A percentile compares a stretch with the other conserved stretches of the same genome.
Evolutionary conservation across 225 moss, liverwort and hornwort species (phyloP).

Genomic region (Antitrichia curtipendula): DNA sequence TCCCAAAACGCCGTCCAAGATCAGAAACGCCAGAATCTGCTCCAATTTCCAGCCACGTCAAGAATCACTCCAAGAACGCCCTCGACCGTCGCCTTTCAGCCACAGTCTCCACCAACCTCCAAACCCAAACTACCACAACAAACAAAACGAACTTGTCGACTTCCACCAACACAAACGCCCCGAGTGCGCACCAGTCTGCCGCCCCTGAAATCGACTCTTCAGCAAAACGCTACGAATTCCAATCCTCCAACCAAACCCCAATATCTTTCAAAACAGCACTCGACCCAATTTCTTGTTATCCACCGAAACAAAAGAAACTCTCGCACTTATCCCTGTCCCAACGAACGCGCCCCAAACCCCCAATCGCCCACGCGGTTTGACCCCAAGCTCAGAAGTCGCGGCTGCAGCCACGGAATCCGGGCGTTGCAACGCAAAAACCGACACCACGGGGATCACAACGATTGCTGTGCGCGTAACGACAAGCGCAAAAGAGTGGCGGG

Average conservation of each 20-base stretch:
- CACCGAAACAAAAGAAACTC: not conserved
- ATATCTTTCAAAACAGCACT: not conserved
- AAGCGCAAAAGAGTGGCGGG: not conserved
- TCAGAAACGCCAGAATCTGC: not conserved
- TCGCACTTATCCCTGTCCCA: not conserved
- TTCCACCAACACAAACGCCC: not conserved
- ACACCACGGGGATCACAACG: not conserved
- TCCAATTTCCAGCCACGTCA: not conserved
- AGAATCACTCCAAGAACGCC: not conserved
- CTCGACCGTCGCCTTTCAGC: not conserved
- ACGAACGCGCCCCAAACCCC: not conserved
- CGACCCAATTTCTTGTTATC: not conserved
- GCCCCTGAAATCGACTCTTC: not conserved
- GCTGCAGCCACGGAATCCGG: not conserved
- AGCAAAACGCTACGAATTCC: not conserved
- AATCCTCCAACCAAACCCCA: not conserved
- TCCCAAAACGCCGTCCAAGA: not conserved
- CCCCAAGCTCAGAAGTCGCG: not conserved
- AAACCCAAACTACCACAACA: not conserved
- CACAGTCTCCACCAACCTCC: not conserved
- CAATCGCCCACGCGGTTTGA: not conserved
- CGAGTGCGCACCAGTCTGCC: no score
- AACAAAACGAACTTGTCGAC: not conserved
- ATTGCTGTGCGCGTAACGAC: not conserved
- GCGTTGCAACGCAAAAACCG: not conserved